phyloP scores from a whole-genome alignment of 129 eudicot genomes.

The Deinandra increscens region DNA sequence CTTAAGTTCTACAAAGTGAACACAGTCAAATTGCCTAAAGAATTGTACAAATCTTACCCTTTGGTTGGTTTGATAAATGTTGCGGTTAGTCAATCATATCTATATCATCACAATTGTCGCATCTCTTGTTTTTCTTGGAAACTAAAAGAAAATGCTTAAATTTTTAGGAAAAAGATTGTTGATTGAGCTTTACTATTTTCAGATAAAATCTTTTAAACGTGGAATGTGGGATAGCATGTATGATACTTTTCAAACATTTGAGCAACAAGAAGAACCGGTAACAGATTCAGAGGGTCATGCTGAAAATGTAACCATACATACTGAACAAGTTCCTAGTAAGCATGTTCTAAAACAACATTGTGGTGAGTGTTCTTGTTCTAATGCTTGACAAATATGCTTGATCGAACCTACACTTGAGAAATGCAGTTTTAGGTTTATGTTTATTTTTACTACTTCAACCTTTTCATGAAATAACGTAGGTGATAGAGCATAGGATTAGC shows the following conservation, averaged over 20 bases:
- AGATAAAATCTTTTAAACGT: slow-evolving; percentile 64
- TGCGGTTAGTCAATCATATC: slow-evolving; percentile 36
- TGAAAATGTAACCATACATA: slow-evolving; percentile 45
- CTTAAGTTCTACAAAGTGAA: slow-evolving; percentile 27
- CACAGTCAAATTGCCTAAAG: slow-evolving; percentile 10
- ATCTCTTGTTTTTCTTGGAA: not conserved
- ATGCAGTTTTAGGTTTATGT: not conserved
- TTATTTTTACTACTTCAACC: slow-evolving; percentile 1
- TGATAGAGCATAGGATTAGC: slow-evolving; percentile 7
- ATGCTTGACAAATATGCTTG: slow-evolving; percentile 17
- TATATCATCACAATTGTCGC: not conserved
- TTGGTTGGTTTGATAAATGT: slow-evolving; percentile 33
- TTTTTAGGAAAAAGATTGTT: slow-evolving; percentile 1
- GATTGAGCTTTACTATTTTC: slow-evolving; percentile 22
- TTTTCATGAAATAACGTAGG: slow-evolving; percentile 5
- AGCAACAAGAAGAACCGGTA: slow-evolving; percentile 29
- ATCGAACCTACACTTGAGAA: not conserved
- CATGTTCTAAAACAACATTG: slow-evolving; percentile 20
- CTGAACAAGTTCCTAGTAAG: slow-evolving; percentile 37
- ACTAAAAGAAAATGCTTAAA: not conserved
- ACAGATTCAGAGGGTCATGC: slow-evolving; percentile 27
- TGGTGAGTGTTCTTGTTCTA: slow-evolving; percentile 46
- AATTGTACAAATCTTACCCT: slow-evolving; percentile 25
- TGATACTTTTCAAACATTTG: slow-evolving; percentile 53
- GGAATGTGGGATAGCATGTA: slow-evolving; percentile 89